phyloP scores from a whole-genome alignment of 352 stramenopile species.

The Pythium periplocum region DNA sequence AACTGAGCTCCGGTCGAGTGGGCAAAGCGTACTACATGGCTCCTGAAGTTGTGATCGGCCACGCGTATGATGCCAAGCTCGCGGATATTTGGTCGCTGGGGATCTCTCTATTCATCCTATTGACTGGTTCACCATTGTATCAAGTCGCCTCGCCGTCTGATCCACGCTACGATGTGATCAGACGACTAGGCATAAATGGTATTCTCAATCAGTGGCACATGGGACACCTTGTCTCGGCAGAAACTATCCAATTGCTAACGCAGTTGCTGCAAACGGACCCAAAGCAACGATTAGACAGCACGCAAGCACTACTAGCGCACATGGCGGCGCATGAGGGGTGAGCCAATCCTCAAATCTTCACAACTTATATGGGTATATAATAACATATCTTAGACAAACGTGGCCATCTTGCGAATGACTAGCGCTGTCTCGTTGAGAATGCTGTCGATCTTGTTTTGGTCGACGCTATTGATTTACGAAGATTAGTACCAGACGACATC shows the following conservation, averaged over 20 bases:
- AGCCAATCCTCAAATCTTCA: conserved; percentile 22
- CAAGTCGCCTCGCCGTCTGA: conserved; percentile 1
- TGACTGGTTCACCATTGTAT: conserved; percentile 7
- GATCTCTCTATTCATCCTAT: conserved; percentile 13
- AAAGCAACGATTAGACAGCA: no score
- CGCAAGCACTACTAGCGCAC: no score
- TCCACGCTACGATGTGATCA: conserved; percentile 1
- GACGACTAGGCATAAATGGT: conserved; percentile 1
- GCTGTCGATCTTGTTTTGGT: neutral
- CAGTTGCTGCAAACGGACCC: conserved; percentile 8
- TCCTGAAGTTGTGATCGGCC: conserved; percentile 14
- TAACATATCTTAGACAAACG: no score
- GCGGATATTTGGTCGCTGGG: conserved; percentile 20
- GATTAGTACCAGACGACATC: no score
- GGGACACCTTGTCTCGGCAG: neutral
- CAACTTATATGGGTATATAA: no score
- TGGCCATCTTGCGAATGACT: no score
- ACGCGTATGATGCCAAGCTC: conserved; percentile 14
- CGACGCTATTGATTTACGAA: neutral
- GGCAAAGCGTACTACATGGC: conserved; percentile 26
- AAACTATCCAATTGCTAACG: conserved; percentile 7
- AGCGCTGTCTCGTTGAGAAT: neutral
- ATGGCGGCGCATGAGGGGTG: neutral
- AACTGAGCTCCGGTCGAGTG: conserved; percentile 1
- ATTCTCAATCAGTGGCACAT: conserved; percentile 10